Evolutionary conservation across 2,329 filamentous ascomycete species (phyloP).

Genomic region (Leptographium procerum): DNA sequence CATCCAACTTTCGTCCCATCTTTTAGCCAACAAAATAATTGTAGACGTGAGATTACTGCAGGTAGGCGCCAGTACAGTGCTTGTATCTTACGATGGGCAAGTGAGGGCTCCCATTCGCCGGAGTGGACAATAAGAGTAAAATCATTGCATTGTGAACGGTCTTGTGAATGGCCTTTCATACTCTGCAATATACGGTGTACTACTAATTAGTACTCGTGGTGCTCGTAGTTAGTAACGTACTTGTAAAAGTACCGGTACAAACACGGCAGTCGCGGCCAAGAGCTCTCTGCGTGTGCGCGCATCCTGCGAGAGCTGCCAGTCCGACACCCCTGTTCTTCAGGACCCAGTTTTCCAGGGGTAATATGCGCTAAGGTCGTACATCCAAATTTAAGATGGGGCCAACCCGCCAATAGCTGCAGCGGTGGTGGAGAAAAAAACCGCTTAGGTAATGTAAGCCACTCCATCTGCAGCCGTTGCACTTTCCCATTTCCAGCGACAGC

Average conservation of each 20-base stretch:
- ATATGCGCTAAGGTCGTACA: neutral
- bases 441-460: neutral
- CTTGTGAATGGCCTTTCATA: too few species aligned
- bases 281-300: neutral
- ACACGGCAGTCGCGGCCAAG: neutral
- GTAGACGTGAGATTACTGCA: too few species aligned
- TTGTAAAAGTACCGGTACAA: too few species aligned
- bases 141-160: too few species aligned
- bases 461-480: neutral
- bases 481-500: neutral
- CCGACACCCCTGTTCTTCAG: neutral
- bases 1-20: too few species aligned
- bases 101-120: too few species aligned
- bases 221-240: neutral
- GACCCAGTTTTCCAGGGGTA: slow-evolving; percentile 14
- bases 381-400: slow-evolving; percentile 9
- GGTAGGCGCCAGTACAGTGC: too few species aligned
- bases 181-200: too few species aligned
- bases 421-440: neutral
- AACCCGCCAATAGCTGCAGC: neutral
- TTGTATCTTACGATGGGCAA: too few species aligned
- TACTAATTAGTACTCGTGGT: too few species aligned
- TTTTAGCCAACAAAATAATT: too few species aligned
- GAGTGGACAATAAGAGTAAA: too few species aligned
- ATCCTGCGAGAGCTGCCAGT: neutral